These are phyloP conservation scores for Vitis labrusca DNA, from an alignment of 164 flowering plant genomes.

Conservation along the genomic window DNA sequence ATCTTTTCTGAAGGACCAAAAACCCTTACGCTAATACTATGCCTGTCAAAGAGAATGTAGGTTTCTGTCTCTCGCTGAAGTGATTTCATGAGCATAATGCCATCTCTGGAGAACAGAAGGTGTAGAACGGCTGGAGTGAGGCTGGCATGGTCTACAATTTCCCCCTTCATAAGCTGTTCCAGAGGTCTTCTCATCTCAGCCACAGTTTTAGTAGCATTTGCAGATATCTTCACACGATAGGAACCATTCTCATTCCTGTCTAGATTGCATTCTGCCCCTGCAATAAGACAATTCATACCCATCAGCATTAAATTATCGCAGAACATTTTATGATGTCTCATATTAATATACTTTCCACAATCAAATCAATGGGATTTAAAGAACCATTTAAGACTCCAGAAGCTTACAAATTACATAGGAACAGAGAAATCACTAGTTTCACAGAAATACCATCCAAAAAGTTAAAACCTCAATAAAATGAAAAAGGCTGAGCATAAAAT, in stretches of 20 bases:
- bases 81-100: constrained; percentile 49
- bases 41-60: constrained; percentile 65
- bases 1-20: constrained; percentile 61
- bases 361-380: background rate
- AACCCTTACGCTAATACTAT: constrained; percentile 40
- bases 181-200: constrained; percentile 81
- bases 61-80: constrained; percentile 67
- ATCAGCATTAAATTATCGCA: background rate
- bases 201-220: constrained; percentile 77
- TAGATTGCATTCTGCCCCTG: constrained; percentile 59
- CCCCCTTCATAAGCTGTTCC: constrained; percentile 83
- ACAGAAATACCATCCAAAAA: background rate
- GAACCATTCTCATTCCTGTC: constrained; percentile 68
- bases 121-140: constrained; percentile 63
- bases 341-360: background rate
- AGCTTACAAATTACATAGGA: background rate
- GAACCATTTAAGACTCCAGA: background rate
- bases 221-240: constrained; percentile 69
- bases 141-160: constrained; percentile 43
- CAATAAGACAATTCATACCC: constrained; percentile 5
- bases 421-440: background rate
- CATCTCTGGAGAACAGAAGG: constrained; percentile 63
- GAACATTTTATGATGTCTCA: background rate
- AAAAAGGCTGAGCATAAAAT: background rate
- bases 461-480: background rate